phyloP scores from a whole-genome alignment of 2,329 filamentous ascomycete species.

The Ophiostoma sp. region DNA sequence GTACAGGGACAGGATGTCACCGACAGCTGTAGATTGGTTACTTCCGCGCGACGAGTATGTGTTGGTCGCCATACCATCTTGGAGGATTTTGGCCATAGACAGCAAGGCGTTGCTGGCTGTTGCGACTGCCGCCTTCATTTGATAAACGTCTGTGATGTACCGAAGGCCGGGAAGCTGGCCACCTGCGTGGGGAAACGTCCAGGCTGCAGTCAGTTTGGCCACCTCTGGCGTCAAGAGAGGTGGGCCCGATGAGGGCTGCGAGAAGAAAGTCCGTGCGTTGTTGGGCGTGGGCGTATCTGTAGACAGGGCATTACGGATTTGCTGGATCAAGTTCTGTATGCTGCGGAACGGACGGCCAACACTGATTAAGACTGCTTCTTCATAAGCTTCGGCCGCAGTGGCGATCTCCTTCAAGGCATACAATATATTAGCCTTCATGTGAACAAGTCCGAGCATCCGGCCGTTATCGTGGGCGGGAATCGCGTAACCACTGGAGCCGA shows the following conservation, averaged over 20 bases:
- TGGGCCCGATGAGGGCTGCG: slow-evolving; percentile 46
- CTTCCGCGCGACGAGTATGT: slow-evolving; percentile 45
- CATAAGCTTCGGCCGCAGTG: slow-evolving; percentile 80
- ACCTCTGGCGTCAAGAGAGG: slow-evolving; percentile 77
- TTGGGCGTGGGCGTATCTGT: slow-evolving; percentile 35
- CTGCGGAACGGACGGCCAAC: slow-evolving; percentile 63
- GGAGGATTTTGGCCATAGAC: slow-evolving; percentile 94
- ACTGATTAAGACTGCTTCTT: slow-evolving; percentile 88
- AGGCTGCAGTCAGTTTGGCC: slow-evolving; percentile 72
- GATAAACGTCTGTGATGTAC: slow-evolving; percentile 62
- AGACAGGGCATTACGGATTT: slow-evolving; percentile 66
- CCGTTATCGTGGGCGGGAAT: slow-evolving; percentile 85
- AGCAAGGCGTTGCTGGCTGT: slow-evolving; percentile 94
- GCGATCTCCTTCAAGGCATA: slow-evolving; percentile 81
- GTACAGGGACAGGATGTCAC: slow-evolving; percentile 90
- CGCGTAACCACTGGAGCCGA: slow-evolving; percentile 75
- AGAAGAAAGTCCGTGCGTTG: slow-evolving; percentile 20
- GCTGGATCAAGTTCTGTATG: slow-evolving; percentile 72
- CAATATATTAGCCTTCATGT: slow-evolving; percentile 97
- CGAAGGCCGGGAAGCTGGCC: slow-evolving; percentile 71
- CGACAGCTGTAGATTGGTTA: slow-evolving; percentile 66
- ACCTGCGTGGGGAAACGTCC: slow-evolving; percentile 72
- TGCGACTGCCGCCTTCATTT: slow-evolving; percentile 74
- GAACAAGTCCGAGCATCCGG: slow-evolving; percentile 84
- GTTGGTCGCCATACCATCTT: slow-evolving; percentile 84